phyloP scores from a whole-genome alignment of 2,329 filamentous ascomycete genomes.

The Xylariaceae sp. region DNA sequence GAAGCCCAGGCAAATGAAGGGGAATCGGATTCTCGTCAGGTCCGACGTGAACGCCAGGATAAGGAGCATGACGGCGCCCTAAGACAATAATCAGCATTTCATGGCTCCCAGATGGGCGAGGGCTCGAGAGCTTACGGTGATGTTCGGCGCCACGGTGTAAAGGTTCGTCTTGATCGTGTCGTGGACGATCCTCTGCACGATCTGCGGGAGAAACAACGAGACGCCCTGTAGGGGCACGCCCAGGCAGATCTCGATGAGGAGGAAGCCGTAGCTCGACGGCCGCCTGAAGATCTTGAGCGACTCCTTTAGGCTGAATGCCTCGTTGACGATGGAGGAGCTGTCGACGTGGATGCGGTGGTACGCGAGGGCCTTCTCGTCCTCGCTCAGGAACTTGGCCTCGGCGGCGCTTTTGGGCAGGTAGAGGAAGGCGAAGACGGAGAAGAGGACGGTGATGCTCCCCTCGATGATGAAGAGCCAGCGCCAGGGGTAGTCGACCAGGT shows the following conservation, averaged over 20 bases:
- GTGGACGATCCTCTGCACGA: conserved; percentile 45
- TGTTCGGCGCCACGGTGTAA: conserved; percentile 77
- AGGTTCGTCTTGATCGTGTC: conserved; percentile 63
- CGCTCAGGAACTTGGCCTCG: conserved; percentile 60
- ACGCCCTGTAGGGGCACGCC: conserved; percentile 56
- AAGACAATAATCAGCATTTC: conserved; percentile 3
- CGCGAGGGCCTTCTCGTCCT: conserved; percentile 64
- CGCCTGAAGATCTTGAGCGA: conserved; percentile 47
- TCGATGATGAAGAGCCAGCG: conserved; percentile 47
- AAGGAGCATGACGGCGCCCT: conserved; percentile 66
- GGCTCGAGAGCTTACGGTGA: conserved; percentile 36
- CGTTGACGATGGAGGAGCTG: conserved; percentile 58
- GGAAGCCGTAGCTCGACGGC: conserved; percentile 44
- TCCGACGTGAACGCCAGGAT: conserved; percentile 70
- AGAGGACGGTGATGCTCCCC: conserved; percentile 53
- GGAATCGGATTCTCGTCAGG: conserved; percentile 60
- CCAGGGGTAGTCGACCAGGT: conserved; percentile 36
- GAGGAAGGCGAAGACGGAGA: conserved; percentile 61
- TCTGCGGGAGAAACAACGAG: conserved; percentile 50
- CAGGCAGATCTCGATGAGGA: conserved; percentile 54
- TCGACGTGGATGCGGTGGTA: conserved; percentile 73
- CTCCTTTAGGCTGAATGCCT: conserved; percentile 47
- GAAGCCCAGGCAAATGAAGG: conserved; percentile 72
- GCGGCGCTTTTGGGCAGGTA: conserved; percentile 64
- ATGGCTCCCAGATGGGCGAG: background rate